These are phyloP conservation scores for Hymenoscyphus linearis DNA, from an alignment of 2,329 filamentous ascomycete species.

Conservation along the genomic window DNA sequence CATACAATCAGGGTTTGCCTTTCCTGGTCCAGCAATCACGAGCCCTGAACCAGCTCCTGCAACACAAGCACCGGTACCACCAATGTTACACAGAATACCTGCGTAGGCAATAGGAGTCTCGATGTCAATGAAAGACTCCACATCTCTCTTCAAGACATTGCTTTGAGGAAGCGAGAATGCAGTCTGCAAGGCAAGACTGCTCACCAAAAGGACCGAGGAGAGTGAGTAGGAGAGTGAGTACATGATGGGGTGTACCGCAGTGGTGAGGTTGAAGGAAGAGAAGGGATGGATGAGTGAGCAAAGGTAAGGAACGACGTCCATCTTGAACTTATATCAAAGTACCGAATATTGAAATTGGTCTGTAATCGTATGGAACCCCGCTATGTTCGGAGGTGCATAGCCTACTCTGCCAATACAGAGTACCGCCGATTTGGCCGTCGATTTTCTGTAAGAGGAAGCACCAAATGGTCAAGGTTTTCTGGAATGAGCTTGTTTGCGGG, in stretches of 20 bases:
- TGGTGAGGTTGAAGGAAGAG: conserved; percentile 20
- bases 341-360: neutral
- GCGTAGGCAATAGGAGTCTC: conserved; percentile 48
- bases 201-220: conserved; percentile 45
- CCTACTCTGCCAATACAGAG: conserved; percentile 8
- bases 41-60: conserved; percentile 44
- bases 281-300: conserved; percentile 19
- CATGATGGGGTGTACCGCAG: conserved; percentile 38
- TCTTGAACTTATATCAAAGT: conserved; percentile 23
- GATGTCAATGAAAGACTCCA: conserved; percentile 48
- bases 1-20: conserved; percentile 49
- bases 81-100: conserved; percentile 55
- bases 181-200: conserved; percentile 46
- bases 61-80: conserved; percentile 46
- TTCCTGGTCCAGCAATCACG: conserved; percentile 54
- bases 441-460: conserved; percentile 2
- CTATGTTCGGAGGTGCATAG: neutral
- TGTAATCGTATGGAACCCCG: neutral
- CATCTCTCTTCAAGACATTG: conserved; percentile 40
- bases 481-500: neutral
- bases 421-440: conserved; percentile 17
- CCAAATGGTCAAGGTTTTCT: neutral
- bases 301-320: conserved; percentile 20
- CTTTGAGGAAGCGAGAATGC: conserved; percentile 42
- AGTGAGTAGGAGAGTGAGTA: conserved; percentile 46